Evolutionary conservation across 2,329 filamentous ascomycete species (phyloP).

Genomic region (Dothideomycetidae sp.): DNA sequence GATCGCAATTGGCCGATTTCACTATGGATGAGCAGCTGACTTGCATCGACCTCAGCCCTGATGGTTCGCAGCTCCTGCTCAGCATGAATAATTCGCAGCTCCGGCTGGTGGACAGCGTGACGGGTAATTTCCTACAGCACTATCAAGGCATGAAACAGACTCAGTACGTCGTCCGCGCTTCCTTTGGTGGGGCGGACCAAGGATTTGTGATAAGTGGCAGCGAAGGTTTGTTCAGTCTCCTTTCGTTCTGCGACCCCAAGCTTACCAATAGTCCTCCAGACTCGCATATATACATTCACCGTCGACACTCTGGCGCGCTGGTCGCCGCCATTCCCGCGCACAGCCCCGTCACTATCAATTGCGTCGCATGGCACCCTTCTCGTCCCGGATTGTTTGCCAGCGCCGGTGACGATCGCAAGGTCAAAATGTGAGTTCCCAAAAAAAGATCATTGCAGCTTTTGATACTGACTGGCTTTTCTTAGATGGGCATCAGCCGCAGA

Average conservation of each 20-base stretch:
- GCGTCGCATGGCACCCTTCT: slow-evolving; percentile 75
- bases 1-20: slow-evolving; percentile 61
- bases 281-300: slow-evolving; percentile 72
- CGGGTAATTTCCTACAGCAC: slow-evolving; percentile 50
- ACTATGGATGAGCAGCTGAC: slow-evolving; percentile 55
- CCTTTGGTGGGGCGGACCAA: slow-evolving; percentile 80
- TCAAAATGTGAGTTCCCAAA: slow-evolving; percentile 83
- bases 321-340: slow-evolving; percentile 70
- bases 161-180: slow-evolving; percentile 64
- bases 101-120: slow-evolving; percentile 62
- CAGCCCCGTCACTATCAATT: slow-evolving; percentile 61
- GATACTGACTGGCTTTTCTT: background rate
- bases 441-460: background rate
- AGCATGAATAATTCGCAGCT: slow-evolving; percentile 68
- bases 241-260: background rate
- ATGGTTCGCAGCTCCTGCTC: slow-evolving; percentile 69
- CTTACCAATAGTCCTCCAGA: slow-evolving; percentile 28
- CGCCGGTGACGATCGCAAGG: slow-evolving; percentile 71
- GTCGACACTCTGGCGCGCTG: slow-evolving; percentile 63
- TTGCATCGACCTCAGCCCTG: slow-evolving; percentile 65
- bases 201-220: slow-evolving; percentile 86
- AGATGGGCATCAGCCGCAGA: slow-evolving; percentile 6
- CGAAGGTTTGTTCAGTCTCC: slow-evolving; percentile 68
- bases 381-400: slow-evolving; percentile 78
- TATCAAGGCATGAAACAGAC: slow-evolving; percentile 65